These are phyloP conservation scores for Neodidymelliopsis sp. DNA, from an alignment of 2,329 filamentous ascomycete species.

Conservation along the genomic window DNA sequence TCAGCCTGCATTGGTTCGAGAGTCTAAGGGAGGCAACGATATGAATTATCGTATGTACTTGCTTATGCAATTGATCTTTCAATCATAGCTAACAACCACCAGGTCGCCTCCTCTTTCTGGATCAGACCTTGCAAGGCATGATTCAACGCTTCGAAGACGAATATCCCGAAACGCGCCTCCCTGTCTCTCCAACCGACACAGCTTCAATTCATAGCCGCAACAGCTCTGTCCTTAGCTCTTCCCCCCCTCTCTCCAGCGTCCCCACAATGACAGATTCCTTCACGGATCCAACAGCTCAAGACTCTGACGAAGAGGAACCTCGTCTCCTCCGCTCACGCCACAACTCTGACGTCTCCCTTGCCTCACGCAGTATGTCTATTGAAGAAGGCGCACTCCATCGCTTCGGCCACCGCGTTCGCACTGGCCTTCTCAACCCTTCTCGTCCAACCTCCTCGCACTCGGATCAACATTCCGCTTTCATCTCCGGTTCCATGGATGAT, in stretches of 20 bases:
- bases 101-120: conserved; percentile 84
- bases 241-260: conserved; percentile 38
- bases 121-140: conserved; percentile 86
- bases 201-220: conserved; percentile 37
- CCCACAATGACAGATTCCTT: conserved; percentile 42
- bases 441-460: conserved; percentile 33
- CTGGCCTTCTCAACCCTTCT: conserved; percentile 62
- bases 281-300: conserved; percentile 32
- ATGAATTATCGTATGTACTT: conserved; percentile 75
- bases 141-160: conserved; percentile 97
- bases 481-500: conserved; percentile 46
- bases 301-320: conserved; percentile 53
- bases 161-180: conserved; percentile 83
- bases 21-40: conserved; percentile 73
- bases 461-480: conserved; percentile 30
- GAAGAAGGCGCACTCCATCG: conserved; percentile 77
- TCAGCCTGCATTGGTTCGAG: conserved; percentile 82
- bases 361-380: conserved; percentile 68
- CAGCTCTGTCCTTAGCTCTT: conserved; percentile 43
- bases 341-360: conserved; percentile 72
- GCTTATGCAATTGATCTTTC: background rate
- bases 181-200: conserved; percentile 39
- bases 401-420: conserved; percentile 70
- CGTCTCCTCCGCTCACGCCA: conserved; percentile 63
- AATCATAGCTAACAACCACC: conserved; percentile 26